Conservation (phyloP, 2,329 filamentous ascomycete species). For the Fusarium piperis region DNA sequence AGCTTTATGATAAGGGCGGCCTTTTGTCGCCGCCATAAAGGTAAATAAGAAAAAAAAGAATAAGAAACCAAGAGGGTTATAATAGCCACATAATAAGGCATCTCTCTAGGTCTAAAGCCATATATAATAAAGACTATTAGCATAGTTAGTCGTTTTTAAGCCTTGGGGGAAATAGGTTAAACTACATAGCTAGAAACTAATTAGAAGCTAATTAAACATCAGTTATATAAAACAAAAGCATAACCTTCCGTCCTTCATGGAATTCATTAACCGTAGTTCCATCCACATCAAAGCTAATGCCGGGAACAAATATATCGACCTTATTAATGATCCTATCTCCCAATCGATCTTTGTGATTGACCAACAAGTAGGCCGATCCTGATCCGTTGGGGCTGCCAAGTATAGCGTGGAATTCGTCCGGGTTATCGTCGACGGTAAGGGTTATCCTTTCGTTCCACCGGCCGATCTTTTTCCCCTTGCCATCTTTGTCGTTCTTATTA, state of each 20-base stretch:
- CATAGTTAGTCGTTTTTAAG: not conserved
- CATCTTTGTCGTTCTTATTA: not conserved
- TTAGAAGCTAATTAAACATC: not conserved
- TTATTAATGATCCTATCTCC: conserved; percentile 8
- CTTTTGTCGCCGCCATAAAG: too few species aligned
- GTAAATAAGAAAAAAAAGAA: too few species aligned
- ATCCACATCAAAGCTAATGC: not conserved
- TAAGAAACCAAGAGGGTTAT: too few species aligned
- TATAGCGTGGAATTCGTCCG: conserved; percentile 1
- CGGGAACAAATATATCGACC: conserved; percentile 13
- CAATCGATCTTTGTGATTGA: conserved; percentile 6
- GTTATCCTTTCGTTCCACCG: conserved; percentile 4
- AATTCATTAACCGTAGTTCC: not conserved
- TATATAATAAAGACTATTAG: too few species aligned
- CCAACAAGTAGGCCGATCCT: not conserved
- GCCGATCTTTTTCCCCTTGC: not conserved
- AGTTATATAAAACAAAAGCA: conserved; percentile 8
- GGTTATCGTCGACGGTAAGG: not conserved
- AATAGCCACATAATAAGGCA: too few species aligned
- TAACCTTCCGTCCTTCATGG: not conserved
- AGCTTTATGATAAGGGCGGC: too few species aligned
- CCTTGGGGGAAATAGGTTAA: not conserved
- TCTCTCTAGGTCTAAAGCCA: too few species aligned
- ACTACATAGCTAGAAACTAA: too few species aligned
- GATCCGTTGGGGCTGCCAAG: conserved; percentile 14